Evolutionary conservation across 192 early-diverging fungal species (phyloP).

Genomic region (Spinellus fusiger): DNA sequence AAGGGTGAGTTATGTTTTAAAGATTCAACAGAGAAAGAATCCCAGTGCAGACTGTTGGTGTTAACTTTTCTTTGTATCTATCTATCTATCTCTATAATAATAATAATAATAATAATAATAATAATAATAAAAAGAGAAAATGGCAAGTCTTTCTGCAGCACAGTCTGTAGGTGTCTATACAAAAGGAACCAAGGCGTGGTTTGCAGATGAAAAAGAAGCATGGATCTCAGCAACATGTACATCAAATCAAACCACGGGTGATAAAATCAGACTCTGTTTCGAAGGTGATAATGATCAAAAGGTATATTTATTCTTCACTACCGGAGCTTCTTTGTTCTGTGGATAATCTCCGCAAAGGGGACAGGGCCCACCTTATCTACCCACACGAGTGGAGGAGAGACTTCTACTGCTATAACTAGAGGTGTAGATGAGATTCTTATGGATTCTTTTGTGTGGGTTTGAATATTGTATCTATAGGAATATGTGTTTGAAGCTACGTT

Average conservation of each 20-base stretch:
- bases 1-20: too few relatives aligned
- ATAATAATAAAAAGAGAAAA: not conserved
- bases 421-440: too few relatives aligned
- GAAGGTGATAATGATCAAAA: conserved; percentile 40
- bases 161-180: conserved; percentile 59
- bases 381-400: too few relatives aligned
- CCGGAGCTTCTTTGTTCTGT: not conserved
- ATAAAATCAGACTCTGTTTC: conserved; percentile 57
- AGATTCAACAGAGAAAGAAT: not conserved
- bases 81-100: not conserved
- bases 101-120: not conserved
- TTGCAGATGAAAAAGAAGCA: conserved; percentile 77
- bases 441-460: not conserved
- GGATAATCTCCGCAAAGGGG: not conserved
- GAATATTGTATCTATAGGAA: conserved; percentile 37
- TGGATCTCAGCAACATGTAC: conserved; percentile 72
- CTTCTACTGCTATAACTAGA: not conserved
- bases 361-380: too few relatives aligned
- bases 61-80: not conserved
- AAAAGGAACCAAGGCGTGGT: conserved; percentile 81
- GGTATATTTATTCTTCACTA: conserved; percentile 3
- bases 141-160: conserved; percentile 9
- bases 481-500: conserved; percentile 66
- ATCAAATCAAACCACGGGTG: conserved; percentile 48
- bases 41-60: too few relatives aligned